phyloP scores from a whole-genome alignment of 75 land plant genomes.

The Azolla pinnata region DNA sequence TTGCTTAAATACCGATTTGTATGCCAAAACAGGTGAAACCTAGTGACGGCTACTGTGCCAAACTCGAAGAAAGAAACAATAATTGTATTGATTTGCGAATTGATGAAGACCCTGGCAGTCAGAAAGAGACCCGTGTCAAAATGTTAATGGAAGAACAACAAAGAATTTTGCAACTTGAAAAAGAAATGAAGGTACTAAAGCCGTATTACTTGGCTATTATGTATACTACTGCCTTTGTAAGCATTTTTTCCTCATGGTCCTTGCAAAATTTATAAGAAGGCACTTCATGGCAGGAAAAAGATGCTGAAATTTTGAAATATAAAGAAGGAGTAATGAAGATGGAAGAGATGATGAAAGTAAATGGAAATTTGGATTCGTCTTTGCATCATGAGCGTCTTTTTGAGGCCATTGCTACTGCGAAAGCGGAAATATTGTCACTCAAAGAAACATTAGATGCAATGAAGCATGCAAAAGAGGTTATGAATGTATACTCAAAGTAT shows the following conservation, averaged over 20 bases:
- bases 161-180: not conserved
- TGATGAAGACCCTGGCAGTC: not conserved
- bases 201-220: no score
- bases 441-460: constrained; percentile 19
- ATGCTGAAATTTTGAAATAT: constrained; percentile 8
- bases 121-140: not conserved
- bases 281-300: constrained; percentile 9
- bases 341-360: constrained; percentile 5
- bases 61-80: no score
- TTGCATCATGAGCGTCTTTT: not conserved
- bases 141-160: constrained; percentile 6
- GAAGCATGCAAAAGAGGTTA: constrained; percentile 12
- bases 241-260: not conserved
- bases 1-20: no score
- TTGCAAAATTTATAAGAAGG: no score
- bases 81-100: no score
- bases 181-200: not conserved
- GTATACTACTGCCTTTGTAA: no score
- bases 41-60: no score
- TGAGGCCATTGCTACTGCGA: constrained; percentile 1
- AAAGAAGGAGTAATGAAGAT: not conserved
- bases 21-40: no score
- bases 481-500: not conserved
- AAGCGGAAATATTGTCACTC: constrained; percentile 12
- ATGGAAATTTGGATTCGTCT: not conserved